Percentiles rank a stretch among this genome's conserved stretches.
These are phyloP conservation scores for Stagonosporopsis tanaceti DNA, from an alignment of 2,329 filamentous ascomycete genomes.

Conservation along the genomic window DNA sequence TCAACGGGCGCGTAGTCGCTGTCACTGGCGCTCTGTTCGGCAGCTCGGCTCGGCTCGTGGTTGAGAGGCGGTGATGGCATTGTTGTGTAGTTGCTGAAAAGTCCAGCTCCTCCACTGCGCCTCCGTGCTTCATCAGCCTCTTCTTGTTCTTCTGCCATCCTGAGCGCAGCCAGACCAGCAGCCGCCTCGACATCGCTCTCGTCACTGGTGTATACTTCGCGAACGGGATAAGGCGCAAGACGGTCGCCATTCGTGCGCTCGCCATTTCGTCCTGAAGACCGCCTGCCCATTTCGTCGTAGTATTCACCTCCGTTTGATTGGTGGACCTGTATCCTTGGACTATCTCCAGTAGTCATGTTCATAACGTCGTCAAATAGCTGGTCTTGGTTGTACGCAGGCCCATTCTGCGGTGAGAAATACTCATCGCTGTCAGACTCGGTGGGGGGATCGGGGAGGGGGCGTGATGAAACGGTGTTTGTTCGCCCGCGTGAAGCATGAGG, in stretches of 20 bases:
- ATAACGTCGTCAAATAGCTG: conserved; percentile 67
- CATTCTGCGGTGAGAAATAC: conserved; percentile 49
- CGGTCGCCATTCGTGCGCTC: conserved; percentile 58
- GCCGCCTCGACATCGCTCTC: conserved; percentile 90
- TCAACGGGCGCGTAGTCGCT: conserved; percentile 77
- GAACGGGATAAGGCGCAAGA: conserved; percentile 48
- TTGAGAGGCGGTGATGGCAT: conserved; percentile 55
- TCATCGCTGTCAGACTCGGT: conserved; percentile 58
- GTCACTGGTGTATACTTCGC: conserved; percentile 58
- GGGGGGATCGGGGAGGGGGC: conserved; percentile 68
- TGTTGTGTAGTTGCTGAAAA: conserved; percentile 57
- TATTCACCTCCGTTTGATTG: conserved; percentile 44
- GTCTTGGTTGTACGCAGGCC: conserved; percentile 55
- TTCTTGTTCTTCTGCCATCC: conserved; percentile 81
- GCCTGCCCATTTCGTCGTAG: conserved; percentile 34
- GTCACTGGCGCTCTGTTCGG: conserved; percentile 59
- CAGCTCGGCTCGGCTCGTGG: conserved; percentile 23
- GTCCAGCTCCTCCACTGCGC: conserved; percentile 64
- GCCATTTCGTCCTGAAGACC: conserved; percentile 40
- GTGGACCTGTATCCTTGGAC: conserved; percentile 42
- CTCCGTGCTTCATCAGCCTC: conserved; percentile 66
- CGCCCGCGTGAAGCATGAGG: conserved; percentile 58
- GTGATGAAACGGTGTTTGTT: conserved; percentile 62
- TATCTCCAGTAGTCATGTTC: conserved; percentile 52
- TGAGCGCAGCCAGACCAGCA: conserved; percentile 83